phyloP scores from a whole-genome alignment of 176 grass and related monocot species.

The Zoysia pacifica region DNA sequence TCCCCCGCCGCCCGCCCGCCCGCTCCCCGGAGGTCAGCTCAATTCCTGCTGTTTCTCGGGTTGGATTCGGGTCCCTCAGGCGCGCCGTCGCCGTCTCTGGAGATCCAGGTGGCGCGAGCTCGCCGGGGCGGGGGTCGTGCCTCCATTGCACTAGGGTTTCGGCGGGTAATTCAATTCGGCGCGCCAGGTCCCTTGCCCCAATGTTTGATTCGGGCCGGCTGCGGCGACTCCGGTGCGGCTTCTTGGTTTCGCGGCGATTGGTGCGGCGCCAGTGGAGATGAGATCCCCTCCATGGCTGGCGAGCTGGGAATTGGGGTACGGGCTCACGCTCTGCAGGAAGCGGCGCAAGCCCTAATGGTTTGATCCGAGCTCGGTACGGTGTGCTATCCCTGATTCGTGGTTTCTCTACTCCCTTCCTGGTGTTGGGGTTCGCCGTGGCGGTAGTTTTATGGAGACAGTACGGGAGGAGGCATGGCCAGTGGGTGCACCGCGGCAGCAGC shows the following conservation, averaged over 20 bases:
- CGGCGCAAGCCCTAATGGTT: conserved; percentile 72
- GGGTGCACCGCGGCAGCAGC: conserved; percentile 39
- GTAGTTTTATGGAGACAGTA: conserved; percentile 51
- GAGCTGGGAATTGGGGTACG: conserved; percentile 59
- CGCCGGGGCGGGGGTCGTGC: conserved; percentile 43
- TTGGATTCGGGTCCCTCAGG: conserved; percentile 39
- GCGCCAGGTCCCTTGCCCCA: conserved; percentile 8
- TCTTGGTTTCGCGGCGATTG: too few relatives aligned
- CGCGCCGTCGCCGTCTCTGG: conserved; percentile 1
- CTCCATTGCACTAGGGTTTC: conserved; percentile 69
- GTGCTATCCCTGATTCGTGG: conserved; percentile 30
- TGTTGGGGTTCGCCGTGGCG: conserved; percentile 27
- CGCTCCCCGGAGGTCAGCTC: conserved; percentile 53
- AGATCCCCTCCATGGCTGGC: conserved; percentile 60
- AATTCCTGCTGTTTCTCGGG: conserved; percentile 42
- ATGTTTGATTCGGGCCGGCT: conserved; percentile 42
- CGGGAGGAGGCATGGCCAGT: conserved; percentile 53
- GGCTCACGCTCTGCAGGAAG: conserved; percentile 62
- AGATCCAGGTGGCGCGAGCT: conserved; percentile 45
- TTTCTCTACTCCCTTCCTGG: neutral
- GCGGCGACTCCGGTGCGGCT: conserved; percentile 7
- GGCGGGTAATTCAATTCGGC: conserved; percentile 38
- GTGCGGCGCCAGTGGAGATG: conserved; percentile 46
- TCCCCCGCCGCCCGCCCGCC: too few relatives aligned
- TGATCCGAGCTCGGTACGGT: conserved; percentile 41